A percentile compares a stretch with the other conserved stretches of the same genome.
phyloP scores from a whole-genome alignment of 164 flowering plant genomes.

The Santalum album region DNA sequence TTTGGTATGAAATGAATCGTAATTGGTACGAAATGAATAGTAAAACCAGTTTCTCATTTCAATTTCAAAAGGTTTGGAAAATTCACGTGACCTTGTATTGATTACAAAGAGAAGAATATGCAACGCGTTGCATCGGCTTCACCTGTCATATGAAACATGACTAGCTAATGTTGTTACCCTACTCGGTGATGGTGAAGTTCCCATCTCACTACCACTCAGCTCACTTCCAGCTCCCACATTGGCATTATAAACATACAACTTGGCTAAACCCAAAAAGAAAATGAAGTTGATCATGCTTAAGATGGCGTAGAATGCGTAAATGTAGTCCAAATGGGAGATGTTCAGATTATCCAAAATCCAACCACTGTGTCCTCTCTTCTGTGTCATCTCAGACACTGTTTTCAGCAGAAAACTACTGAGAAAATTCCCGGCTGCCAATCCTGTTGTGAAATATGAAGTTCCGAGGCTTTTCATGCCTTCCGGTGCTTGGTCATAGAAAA shows the following conservation, averaged over 20 bases:
- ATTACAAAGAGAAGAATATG: too few relatives aligned
- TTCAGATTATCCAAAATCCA: conserved; percentile 58
- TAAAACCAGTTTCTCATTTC: too few relatives aligned
- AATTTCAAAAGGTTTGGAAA: too few relatives aligned
- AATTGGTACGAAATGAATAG: too few relatives aligned
- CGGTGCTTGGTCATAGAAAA: conserved; percentile 69
- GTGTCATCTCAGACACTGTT: conserved; percentile 30
- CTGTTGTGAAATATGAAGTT: conserved; percentile 42
- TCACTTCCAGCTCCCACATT: conserved; percentile 20
- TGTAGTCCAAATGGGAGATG: conserved; percentile 49
- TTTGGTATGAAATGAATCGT: too few relatives aligned
- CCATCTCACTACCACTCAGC: conserved; percentile 6
- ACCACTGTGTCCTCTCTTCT: conserved; percentile 28
- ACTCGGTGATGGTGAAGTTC: neutral
- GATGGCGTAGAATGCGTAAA: conserved; percentile 35
- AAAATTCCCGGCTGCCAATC: conserved; percentile 47
- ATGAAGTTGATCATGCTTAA: conserved; percentile 38
- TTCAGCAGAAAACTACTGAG: conserved; percentile 40
- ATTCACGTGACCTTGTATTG: neutral
- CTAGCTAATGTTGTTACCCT: neutral
- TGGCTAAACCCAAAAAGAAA: conserved; percentile 34
- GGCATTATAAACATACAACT: conserved; percentile 35
- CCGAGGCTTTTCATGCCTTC: conserved; percentile 61
- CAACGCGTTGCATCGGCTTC: neutral
- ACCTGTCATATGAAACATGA: neutral